phyloP scores from a whole-genome alignment of 768 basidiomycete species.

The Porpolomopsis calyptriformis region DNA sequence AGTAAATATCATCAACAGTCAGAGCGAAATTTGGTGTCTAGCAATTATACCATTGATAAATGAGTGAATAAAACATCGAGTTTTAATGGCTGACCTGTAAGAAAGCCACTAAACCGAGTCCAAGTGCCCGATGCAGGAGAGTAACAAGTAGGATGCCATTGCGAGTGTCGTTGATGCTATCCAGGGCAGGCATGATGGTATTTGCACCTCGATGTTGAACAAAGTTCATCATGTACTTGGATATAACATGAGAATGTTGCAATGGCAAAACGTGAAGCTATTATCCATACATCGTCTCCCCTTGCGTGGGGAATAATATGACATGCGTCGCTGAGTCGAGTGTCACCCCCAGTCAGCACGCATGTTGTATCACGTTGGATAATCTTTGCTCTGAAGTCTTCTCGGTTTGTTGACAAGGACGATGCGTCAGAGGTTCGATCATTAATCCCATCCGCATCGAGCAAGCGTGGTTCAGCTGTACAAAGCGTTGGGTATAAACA shows the following conservation, averaged over 20 bases:
- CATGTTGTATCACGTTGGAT: conserved; percentile 2
- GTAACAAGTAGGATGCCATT: conserved; percentile 7
- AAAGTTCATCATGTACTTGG: conserved; percentile 7
- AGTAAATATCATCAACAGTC: conserved; percentile 11
- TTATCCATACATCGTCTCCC: conserved; percentile 7
- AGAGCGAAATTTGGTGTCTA: conserved; percentile 10
- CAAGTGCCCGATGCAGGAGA: conserved; percentile 4
- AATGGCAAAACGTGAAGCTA: neutral
- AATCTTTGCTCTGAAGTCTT: neutral
- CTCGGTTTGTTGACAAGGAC: neutral
- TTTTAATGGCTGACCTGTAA: conserved; percentile 7
- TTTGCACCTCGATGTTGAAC: conserved; percentile 3
- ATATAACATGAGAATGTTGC: conserved; percentile 4
- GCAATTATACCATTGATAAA: conserved; percentile 2
- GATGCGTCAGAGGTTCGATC: conserved; percentile 13
- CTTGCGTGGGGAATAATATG: conserved; percentile 9
- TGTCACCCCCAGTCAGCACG: conserved; percentile 7
- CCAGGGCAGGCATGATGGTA: conserved; percentile 4
- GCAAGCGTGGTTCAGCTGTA: conserved; percentile 2
- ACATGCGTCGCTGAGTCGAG: conserved; percentile 2
- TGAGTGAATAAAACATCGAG: neutral
- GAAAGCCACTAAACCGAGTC: conserved; percentile 5
- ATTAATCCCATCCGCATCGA: conserved; percentile 11
- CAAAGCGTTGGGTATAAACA: conserved; percentile 1
- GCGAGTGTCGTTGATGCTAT: conserved; percentile 6